Base-by-base conservation (phyloP, 768 basidiomycete genomes). In the Tricholoma flavovirens region DNA sequence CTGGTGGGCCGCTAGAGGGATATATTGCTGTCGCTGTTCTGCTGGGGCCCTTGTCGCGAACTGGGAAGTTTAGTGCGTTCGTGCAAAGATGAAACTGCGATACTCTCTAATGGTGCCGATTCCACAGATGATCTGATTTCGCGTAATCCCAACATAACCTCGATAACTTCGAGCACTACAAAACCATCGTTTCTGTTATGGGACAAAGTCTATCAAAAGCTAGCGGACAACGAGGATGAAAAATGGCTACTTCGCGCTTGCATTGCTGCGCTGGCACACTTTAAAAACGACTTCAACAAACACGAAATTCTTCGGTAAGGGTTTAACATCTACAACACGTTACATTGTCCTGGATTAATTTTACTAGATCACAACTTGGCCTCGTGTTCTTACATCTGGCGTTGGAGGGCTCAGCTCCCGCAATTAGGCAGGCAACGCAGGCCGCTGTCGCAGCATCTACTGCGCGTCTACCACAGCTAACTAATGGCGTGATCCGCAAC, bases 161-260 rank as follows among this genome's bases (percentile, higher is more conserved):
- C 77, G 1, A 67, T 89, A n/a, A 65, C 68, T 15, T 68, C 83
- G 0, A 72, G 75, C 12, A 64, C 73, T 11, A 71, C 80, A 21
- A 97, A 93, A 66, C 89, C 92, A 0, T 87, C 89, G 1, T 97
- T 97, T 72, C 69, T 98, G 38, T 62, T 95, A 12, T 92, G 83
- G 83, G 93, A 96, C 53, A 93, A 90, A 67, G 84, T 91, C 0
- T 93, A 92, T 63, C 82, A 86, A 56, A 93, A 90, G 66, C 60
- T 87, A 14, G 71, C 74, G 6, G 78, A 82, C 5, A 62, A 75
- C 0, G 77, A 78, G 2, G 92, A 92, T 14, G 84, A 91, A 54
- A 63, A 61, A 11, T 97, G 94, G 95, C 70, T 97, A 1, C 71
- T 92, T 12, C 79, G 86, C 30, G 87, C 88, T 0, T 66, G 77